Conservation (phyloP, 257 asterid genomes). For the Nicotiana tomentosiformis region DNA sequence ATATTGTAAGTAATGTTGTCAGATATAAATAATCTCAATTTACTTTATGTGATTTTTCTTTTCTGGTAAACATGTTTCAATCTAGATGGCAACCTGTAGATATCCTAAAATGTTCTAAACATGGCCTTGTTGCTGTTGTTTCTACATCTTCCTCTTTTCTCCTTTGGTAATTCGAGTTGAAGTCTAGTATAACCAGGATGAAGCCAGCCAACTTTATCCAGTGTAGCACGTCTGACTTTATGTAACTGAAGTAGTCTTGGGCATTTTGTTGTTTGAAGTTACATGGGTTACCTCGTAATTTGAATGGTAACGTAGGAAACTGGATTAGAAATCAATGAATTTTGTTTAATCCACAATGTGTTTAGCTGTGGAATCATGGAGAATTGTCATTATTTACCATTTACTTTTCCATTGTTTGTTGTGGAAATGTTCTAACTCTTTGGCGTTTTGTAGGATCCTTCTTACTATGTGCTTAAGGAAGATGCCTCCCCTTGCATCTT, state of each 20-base stretch:
- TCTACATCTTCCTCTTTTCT: not conserved
- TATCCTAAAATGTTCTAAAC: not conserved
- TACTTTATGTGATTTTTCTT: not conserved
- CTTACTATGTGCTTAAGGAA: conserved; percentile 68
- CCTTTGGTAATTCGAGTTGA: not conserved
- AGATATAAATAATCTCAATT: not conserved
- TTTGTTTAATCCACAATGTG: not conserved
- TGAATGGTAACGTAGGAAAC: not conserved
- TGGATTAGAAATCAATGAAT: not conserved
- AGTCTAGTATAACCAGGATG: not conserved
- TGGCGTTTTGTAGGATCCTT: conserved; percentile 56
- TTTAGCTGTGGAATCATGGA: not conserved
- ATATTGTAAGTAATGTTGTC: not conserved
- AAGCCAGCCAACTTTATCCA: not conserved
- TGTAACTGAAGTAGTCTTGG: not conserved
- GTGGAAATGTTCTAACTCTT: conserved; percentile 15
- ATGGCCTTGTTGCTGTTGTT: not conserved
- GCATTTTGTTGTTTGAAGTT: not conserved
- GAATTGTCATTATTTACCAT: not conserved
- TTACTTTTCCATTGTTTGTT: not conserved
- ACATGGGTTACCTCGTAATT: not conserved
- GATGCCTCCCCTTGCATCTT: conserved; percentile 90
- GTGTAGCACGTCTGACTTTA: not conserved
- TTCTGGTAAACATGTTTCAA: not conserved
- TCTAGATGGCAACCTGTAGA: not conserved